Percentiles rank a stretch among this genome's conserved stretches.
These are phyloP conservation scores for Bisporella sp. DNA, from an alignment of 2,329 filamentous ascomycete species.

Conservation along the genomic window DNA sequence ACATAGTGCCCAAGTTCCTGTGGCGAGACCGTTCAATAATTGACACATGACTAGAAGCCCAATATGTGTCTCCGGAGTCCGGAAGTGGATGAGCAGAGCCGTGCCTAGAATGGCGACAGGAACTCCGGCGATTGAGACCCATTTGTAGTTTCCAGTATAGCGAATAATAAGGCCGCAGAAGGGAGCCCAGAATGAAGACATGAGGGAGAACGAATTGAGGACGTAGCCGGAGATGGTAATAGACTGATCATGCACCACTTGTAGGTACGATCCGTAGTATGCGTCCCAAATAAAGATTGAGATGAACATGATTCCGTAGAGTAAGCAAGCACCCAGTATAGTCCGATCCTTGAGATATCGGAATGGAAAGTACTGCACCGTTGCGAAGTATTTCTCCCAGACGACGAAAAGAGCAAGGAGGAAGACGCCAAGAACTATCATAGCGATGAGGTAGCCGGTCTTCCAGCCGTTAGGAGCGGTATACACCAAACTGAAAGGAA, in stretches of 20 bases:
- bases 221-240: constrained; percentile 44
- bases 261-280: constrained; percentile 47
- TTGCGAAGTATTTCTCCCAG: constrained; percentile 34
- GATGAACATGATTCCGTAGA: constrained; percentile 56
- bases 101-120: constrained; percentile 20
- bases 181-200: constrained; percentile 40
- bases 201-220: constrained; percentile 40
- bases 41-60: constrained; percentile 50
- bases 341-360: constrained; percentile 51
- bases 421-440: constrained; percentile 34
- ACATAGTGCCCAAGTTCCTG: no score
- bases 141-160: constrained; percentile 43
- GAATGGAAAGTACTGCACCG: constrained; percentile 50
- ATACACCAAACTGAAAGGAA: constrained; percentile 27
- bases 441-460: constrained; percentile 32
- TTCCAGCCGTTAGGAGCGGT: constrained; percentile 33
- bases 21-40: constrained; percentile 36
- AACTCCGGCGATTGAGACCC: constrained; percentile 35
- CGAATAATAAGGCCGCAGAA: constrained; percentile 42
- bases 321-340: constrained; percentile 59
- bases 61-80: constrained; percentile 40
- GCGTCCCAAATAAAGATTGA: constrained; percentile 57
- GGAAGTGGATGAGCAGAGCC: constrained; percentile 49
- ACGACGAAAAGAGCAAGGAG: constrained; percentile 25
- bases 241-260: constrained; percentile 43